phyloP scores from a whole-genome alignment of 139 green algal genomes.

The Mychonastes homosphaera region DNA sequence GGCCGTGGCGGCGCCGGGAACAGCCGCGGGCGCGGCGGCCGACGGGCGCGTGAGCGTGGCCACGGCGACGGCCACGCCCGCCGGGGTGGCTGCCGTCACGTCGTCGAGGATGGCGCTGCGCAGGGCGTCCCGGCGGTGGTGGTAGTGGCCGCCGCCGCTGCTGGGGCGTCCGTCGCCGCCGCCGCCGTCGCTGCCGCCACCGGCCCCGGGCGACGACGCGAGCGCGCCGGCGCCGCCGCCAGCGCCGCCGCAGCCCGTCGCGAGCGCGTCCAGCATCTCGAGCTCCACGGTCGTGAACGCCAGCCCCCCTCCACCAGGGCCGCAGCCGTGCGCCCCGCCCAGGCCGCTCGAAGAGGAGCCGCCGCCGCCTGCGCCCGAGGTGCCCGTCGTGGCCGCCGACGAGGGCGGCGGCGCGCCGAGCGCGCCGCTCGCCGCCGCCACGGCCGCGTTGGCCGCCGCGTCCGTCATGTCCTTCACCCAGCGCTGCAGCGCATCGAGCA shows the following conservation, averaged over 20 bases:
- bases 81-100: background rate
- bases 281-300: too few species aligned
- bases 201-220: too few species aligned
- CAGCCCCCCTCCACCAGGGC: background rate
- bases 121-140: background rate
- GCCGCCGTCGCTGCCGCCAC: too few species aligned
- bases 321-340: background rate
- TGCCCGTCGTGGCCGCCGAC: too few species aligned
- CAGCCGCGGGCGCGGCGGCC: too few species aligned
- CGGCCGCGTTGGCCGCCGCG: background rate
- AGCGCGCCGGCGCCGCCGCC: too few species aligned
- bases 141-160: too few species aligned
- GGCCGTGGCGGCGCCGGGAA: too few species aligned
- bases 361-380: background rate
- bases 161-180: too few species aligned
- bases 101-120: background rate
- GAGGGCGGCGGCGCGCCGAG: background rate
- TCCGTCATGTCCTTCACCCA: constrained; percentile 48
- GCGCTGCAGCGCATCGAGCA: constrained; percentile 69
- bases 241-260: too few species aligned
- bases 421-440: background rate
- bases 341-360: background rate
- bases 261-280: too few species aligned
- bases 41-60: too few species aligned
- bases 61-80: background rate